phyloP scores from a whole-genome alignment of 2,329 filamentous ascomycete genomes.

The Stromatinia cepivora region DNA sequence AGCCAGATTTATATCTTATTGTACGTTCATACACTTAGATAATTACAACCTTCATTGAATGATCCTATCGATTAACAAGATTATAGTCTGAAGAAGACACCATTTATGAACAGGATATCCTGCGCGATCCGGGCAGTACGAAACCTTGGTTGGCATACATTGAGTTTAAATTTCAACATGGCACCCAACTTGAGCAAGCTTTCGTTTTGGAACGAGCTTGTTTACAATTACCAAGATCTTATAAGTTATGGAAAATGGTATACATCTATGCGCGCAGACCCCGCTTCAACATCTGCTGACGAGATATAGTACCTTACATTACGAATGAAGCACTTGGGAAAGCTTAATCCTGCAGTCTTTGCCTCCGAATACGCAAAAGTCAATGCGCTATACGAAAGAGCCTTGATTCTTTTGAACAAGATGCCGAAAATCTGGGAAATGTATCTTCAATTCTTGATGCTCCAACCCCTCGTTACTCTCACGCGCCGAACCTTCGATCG shows the following conservation, averaged over 20 bases:
- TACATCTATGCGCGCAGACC: constrained; percentile 15
- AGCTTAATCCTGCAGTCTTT: constrained; percentile 79
- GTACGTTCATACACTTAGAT: constrained; percentile 31
- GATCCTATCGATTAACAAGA: constrained; percentile 31
- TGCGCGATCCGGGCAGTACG: constrained; percentile 79
- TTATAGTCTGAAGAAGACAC: constrained; percentile 79
- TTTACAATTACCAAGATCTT: constrained; percentile 84
- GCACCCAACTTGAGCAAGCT: constrained; percentile 80
- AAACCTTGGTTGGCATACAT: constrained; percentile 96
- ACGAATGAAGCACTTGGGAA: constrained; percentile 75
- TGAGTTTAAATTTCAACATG: constrained; percentile 85
- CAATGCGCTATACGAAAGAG: constrained; percentile 90
- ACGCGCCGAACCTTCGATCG: constrained; percentile 89
- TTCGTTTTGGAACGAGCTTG: constrained; percentile 88
- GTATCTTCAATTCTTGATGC: constrained; percentile 86
- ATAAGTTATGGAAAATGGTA: constrained; percentile 97
- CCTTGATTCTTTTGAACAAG: constrained; percentile 91
- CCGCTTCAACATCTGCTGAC: constrained; percentile 27
- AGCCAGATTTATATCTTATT: constrained; percentile 43
- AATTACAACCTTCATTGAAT: neutral
- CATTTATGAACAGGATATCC: constrained; percentile 93
- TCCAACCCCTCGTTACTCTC: constrained; percentile 86
- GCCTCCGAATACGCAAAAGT: constrained; percentile 86
- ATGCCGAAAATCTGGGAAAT: constrained; percentile 99
- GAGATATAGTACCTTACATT: constrained; percentile 74